Evolutionary conservation across 1,284 basidiomycete species (phyloP).

Genomic region (Cystobasidium sp.): DNA sequence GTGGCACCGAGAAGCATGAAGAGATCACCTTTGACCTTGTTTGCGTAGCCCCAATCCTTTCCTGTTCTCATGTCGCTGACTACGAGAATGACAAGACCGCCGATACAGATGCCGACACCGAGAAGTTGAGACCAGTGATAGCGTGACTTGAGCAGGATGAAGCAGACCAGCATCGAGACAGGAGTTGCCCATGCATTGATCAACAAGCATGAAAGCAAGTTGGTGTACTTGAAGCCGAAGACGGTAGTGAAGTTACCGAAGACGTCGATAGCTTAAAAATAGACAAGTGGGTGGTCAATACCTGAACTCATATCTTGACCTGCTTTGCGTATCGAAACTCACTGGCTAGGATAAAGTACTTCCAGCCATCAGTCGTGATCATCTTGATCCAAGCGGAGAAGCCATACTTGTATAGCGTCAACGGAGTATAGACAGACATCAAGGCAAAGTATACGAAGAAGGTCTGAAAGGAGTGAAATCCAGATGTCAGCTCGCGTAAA

Average conservation of each 20-base stretch:
- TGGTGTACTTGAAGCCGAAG: constrained; percentile 75
- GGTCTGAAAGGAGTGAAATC: constrained; percentile 11
- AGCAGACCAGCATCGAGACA: constrained; percentile 77
- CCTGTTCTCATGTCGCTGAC: constrained; percentile 52
- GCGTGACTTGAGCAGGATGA: constrained; percentile 75
- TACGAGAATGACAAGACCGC: constrained; percentile 67
- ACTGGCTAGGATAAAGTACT: constrained; percentile 74
- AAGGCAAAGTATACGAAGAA: constrained; percentile 69
- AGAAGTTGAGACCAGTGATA: constrained; percentile 81
- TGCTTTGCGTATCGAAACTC: constrained; percentile 6
- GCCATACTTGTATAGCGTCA: constrained; percentile 81
- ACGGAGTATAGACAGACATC: constrained; percentile 76
- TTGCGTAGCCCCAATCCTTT: constrained; percentile 47
- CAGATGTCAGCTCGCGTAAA: constrained; percentile 3
- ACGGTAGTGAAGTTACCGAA: constrained; percentile 40
- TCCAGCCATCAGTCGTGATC: constrained; percentile 76
- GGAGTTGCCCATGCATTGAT: constrained; percentile 87
- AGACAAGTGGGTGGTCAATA: background rate
- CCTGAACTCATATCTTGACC: background rate
- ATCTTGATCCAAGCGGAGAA: constrained; percentile 75
- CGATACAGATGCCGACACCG: constrained; percentile 71
- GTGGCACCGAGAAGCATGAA: constrained; percentile 80
- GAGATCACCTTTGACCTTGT: constrained; percentile 70
- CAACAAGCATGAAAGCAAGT: constrained; percentile 80
- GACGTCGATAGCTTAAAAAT: constrained; percentile 24